Base-by-base conservation (phyloP, 169 alveolate genomes). In the Neospora caninum region DNA sequence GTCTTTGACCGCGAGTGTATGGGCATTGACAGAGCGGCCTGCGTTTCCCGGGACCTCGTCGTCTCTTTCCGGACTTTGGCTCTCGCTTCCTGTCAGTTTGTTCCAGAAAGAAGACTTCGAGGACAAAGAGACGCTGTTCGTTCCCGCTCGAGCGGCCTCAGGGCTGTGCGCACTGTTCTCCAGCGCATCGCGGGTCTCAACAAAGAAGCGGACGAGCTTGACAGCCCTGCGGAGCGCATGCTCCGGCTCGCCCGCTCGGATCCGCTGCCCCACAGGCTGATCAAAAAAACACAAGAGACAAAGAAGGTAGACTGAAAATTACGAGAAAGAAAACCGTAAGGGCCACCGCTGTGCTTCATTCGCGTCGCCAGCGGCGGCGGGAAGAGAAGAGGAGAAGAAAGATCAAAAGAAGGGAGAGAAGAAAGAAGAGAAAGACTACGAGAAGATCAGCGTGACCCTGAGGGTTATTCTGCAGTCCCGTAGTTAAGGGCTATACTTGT, bases 161-260 rank as follows among this genome's bases (percentile, higher is more conserved):
- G 16, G 34, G 73, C 73, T 7, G 7, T 22, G 31, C 73, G 73
- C 4, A 22, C 16, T 27, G 4, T 29, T 64, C n/a, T 9, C 73
- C n/a, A n/a, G n/a, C 86, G 9, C 45, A 10, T 36, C 86, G 49
- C 86, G 39, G 13, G 49, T 43, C 67, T 82, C 89, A 6, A 82
- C 67, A 18, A 42, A 27, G 41, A 13, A 22, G 89, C 41, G 31
- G 31, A 82, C 9, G 31, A 41, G 89, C 36, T 42, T 82, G 69
- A 82, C 41, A 9, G 89, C 38, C 25, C 36, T 38, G n/a, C 89
- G 89, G 34, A 43, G 64, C 0, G 41, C 41, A 49, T 82, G 43
- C 38, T 82, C 43, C 2, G 69, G 34, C 89, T 82, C 89, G 38
- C 89, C 89, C 67, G 89, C 53, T 41, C 89, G 89, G 29, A 82